Base-by-base conservation (phyloP, 75 land plant genomes). In the Sequoiadendron giganteum region DNA sequence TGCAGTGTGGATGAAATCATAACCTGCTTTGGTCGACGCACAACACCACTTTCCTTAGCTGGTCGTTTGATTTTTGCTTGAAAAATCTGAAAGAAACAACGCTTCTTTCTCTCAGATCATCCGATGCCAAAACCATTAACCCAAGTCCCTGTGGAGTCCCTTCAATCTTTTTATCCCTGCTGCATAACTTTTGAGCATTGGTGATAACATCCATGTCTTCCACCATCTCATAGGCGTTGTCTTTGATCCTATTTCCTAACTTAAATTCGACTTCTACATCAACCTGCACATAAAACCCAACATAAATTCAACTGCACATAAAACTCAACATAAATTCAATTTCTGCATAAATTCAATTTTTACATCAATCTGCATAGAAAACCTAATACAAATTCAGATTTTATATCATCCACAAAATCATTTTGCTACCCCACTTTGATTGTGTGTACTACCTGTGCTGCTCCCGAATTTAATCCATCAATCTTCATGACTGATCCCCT, bases 11-110 rank as follows among this genome's bases (percentile, higher is more conserved):
- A n/a, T 30, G 28, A 49, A 36, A 16, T 14, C 11, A n/a, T 49
- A 9, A 84, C 85, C 40, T 84, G 85, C 40, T 84, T 49, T 84
- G 85, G 48, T 84, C 61, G 55, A 84, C 85, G 21, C 85, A 84
- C 21, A 84, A 36, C 0, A 15, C 85, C 34, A 84, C 61, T 47
- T 84, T 84, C 38, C 9, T 84, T 5, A 45, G 7, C 5, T 52
- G 52, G 25, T 25, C 13, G 30, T 84, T 52, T 25, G 34, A 1
- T 34, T 36, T 54, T 0, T 49, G 34, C 18, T 49, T 30, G 39
- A 84, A 84, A 54, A 84, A 48, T 49, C n/a, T 30, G 61, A 84
- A 84, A 58, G 48, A 36, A 4, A 84, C 85, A 52, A n/a, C 8
- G 9, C 40, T 52, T 15, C 85, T 85, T 32, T 85, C 85, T 36